Evolutionary conservation across 768 basidiomycete species (phyloP).

Genomic region (Udeniomyces megalosporus): DNA sequence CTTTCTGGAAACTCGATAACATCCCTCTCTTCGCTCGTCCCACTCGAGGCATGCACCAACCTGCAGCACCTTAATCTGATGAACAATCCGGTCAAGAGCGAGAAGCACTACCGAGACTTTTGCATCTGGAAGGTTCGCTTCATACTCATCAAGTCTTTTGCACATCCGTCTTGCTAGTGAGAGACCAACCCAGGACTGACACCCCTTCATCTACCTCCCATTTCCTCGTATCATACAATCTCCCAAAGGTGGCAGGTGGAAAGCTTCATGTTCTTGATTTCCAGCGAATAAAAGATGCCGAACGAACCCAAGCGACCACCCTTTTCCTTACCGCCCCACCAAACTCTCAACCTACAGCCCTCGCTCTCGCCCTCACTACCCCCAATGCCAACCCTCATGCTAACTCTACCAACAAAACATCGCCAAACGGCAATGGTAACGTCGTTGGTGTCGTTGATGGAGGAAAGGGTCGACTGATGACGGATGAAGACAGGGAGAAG

Average conservation of each 20-base stretch:
- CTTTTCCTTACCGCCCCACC: constrained; percentile 22
- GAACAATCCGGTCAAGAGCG: constrained; percentile 27
- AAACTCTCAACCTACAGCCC: constrained; percentile 25
- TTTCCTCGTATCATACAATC: too few species aligned
- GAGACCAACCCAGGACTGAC: too few species aligned
- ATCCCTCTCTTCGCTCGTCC: constrained; percentile 26
- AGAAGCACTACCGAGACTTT: constrained; percentile 28
- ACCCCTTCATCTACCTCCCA: not conserved
- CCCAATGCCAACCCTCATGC: constrained; percentile 20
- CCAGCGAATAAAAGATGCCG: constrained; percentile 29
- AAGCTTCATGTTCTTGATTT: constrained; percentile 29
- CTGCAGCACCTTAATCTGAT: constrained; percentile 26
- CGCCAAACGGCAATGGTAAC: too few species aligned
- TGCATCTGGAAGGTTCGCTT: constrained; percentile 27
- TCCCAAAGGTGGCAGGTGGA: constrained; percentile 26
- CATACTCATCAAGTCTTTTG: not conserved
- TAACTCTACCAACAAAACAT: too few species aligned
- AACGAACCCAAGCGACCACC: constrained; percentile 21
- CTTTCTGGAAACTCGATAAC: constrained; percentile 28
- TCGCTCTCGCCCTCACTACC: constrained; percentile 24
- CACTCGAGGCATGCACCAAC: constrained; percentile 25
- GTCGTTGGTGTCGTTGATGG: constrained; percentile 20
- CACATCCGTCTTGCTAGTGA: too few species aligned
- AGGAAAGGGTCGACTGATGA: constrained; percentile 28
- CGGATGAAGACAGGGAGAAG: constrained; percentile 28